These are phyloP conservation scores for Kregervanrija fluxuum DNA, from an alignment of 805 yeast genomes.

Conservation along the genomic window DNA sequence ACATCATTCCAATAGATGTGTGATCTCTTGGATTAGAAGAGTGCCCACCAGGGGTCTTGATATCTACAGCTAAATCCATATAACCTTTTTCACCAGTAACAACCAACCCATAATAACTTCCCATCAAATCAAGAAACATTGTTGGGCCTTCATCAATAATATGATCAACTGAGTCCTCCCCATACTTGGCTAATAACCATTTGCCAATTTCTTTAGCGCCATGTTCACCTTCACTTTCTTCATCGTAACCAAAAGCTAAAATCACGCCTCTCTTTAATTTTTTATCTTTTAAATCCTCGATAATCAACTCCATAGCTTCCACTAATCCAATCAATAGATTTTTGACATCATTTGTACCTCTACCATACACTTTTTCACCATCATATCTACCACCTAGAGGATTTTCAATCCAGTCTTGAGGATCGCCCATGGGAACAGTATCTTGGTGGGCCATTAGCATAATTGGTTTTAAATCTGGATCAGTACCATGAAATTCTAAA, in stretches of 20 bases:
- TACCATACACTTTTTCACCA: slow-evolving; percentile 60
- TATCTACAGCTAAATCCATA: slow-evolving; percentile 37
- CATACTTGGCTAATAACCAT: slow-evolving; percentile 45
- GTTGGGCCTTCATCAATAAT: slow-evolving; percentile 49
- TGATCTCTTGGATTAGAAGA: slow-evolving; percentile 59
- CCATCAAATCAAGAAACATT: slow-evolving; percentile 26
- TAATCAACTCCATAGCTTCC: slow-evolving; percentile 53
- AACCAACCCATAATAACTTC: slow-evolving; percentile 33
- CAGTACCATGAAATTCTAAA: slow-evolving; percentile 54
- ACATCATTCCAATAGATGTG: slow-evolving; percentile 66
- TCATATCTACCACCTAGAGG: slow-evolving; percentile 66
- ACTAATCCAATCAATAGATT: slow-evolving; percentile 56
- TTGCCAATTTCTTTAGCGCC: slow-evolving; percentile 53
- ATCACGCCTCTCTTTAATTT: slow-evolving; percentile 44
- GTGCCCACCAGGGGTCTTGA: slow-evolving; percentile 53
- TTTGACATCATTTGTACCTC: slow-evolving; percentile 75
- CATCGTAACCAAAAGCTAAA: slow-evolving; percentile 71
- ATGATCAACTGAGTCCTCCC: slow-evolving; percentile 50
- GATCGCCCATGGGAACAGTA: slow-evolving; percentile 67
- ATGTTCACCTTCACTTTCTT: slow-evolving; percentile 56
- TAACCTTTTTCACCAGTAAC: slow-evolving; percentile 41
- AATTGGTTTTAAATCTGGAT: slow-evolving; percentile 47
- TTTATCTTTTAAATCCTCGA: slow-evolving; percentile 41
- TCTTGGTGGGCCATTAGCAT: slow-evolving; percentile 74
- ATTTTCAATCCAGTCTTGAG: slow-evolving; percentile 53